Evolutionary conservation across 2,329 filamentous ascomycete genomes (phyloP), one percentile per base, ranked within the genome.

Genomic region (Sporothrix inflata): DNA sequence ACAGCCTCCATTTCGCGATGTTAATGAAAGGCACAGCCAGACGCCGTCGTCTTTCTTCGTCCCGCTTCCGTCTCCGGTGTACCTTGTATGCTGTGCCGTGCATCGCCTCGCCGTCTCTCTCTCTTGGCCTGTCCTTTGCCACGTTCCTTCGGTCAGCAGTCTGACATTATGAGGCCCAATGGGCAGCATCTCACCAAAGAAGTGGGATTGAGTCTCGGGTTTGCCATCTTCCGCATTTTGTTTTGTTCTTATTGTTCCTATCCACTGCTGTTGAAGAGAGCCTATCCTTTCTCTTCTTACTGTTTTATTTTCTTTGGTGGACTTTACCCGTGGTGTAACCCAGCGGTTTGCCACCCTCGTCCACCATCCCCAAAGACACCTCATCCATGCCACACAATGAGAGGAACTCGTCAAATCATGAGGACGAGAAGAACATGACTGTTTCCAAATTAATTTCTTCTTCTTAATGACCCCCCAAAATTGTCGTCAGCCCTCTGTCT

Each of bases 311-410:
- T 38, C 42, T 42, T 67, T 47, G 61, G 40, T 47, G 40, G 40
- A 47, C 61, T 30, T 57, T 47, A 66, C 14, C 61, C 61, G 61
- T 30, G 4, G 61, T 66, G 38, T 47, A 47, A 47, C 61, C 34
- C 6, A n/a, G 12, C n/a, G 3, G 6, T 45, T 40, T 27, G 34
- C 53, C 53, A 34, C 27, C n/a, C 12, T 57, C 30, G 30, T 34
- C 30, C 30, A 34, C 6, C 30, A 34, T n/a, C 30, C 30, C 30
- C 30, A 34, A 34, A 34, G 30, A 34, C 30, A 34, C 30, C 30
- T 34, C 30, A 24, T 7, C 49, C 49, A 53, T 53, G 49, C 49
- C 49, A 53, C n/a, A n/a, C 49, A 6, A 24, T 24, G n/a, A 24
- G 49, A 9, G 6, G 30, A 34, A 3, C 30, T 34, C 30, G 3